Conservation (phyloP, 805 yeast species). For the Candida sonorensis region DNA sequence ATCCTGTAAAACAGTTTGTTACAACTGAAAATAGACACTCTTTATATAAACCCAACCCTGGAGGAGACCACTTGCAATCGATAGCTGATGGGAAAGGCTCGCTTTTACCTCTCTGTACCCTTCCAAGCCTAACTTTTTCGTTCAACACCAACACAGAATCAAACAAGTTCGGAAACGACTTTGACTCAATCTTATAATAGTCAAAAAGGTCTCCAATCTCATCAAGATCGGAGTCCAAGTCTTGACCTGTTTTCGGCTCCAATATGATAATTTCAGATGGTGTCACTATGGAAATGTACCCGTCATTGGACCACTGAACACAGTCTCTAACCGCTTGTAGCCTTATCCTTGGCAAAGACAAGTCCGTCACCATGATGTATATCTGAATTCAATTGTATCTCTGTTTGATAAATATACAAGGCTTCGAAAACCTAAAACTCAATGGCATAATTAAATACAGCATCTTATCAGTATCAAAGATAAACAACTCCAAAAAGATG, state of each 20-base stretch:
- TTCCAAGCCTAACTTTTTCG: conserved; percentile 15
- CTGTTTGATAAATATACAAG: too few relatives aligned
- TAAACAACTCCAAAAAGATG: too few relatives aligned
- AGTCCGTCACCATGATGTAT: conserved; percentile 9
- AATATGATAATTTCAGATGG: conserved; percentile 11
- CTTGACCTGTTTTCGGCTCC: conserved; percentile 6
- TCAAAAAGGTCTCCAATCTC: conserved; percentile 11
- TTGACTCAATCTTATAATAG: conserved; percentile 6
- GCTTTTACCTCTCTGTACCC: too few relatives aligned
- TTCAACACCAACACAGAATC: conserved; percentile 7
- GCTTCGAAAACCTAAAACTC: too few relatives aligned
- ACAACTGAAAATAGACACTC: conserved; percentile 12
- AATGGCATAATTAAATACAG: too few relatives aligned
- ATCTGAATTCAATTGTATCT: background rate
- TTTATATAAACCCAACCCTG: conserved; percentile 9
- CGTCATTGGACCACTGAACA: conserved; percentile 14
- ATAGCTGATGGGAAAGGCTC: too few relatives aligned
- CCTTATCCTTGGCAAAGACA: conserved; percentile 6
- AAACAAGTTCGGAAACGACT: conserved; percentile 10
- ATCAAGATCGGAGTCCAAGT: background rate
- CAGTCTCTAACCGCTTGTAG: conserved; percentile 4
- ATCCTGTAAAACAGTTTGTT: conserved; percentile 14
- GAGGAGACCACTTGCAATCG: conserved; percentile 17
- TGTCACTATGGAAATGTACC: conserved; percentile 9
- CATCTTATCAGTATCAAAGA: too few relatives aligned